Percentiles rank a stretch among this genome's conserved stretches.
These are phyloP conservation scores for Pulveroboletus sp. DNA, from an alignment of 768 basidiomycete species.

Conservation along the genomic window DNA sequence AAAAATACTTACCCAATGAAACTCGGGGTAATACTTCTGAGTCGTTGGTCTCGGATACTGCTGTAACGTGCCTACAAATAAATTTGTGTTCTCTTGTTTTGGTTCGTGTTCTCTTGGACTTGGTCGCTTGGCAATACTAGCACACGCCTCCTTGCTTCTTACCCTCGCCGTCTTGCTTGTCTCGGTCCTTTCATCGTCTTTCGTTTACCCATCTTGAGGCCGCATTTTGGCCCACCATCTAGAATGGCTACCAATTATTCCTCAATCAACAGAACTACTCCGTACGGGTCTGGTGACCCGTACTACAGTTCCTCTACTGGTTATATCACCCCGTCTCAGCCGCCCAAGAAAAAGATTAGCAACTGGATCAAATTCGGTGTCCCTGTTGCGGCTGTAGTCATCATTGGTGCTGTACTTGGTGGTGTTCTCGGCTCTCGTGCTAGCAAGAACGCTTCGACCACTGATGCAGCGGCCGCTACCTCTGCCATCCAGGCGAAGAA, in stretches of 20 bases:
- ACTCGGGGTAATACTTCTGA: not conserved
- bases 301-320: conserved; percentile 70
- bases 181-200: conserved; percentile 15
- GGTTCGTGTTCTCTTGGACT: too few species aligned
- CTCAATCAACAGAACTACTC: conserved; percentile 33
- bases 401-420: conserved; percentile 67
- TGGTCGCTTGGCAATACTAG: too few species aligned
- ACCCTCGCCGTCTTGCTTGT: conserved; percentile 10
- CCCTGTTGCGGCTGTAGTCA: conserved; percentile 59
- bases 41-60: too few species aligned
- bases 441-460: conserved; percentile 35
- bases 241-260: conserved; percentile 41
- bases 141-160: not conserved
- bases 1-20: not conserved
- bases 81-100: not conserved
- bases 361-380: conserved; percentile 76
- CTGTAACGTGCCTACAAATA: too few species aligned
- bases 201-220: conserved; percentile 19
- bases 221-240: conserved; percentile 17
- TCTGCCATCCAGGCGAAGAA: conserved; percentile 57
- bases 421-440: conserved; percentile 73
- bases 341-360: conserved; percentile 51
- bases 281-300: conserved; percentile 62
- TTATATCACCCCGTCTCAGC: conserved; percentile 50
- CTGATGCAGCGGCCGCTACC: conserved; percentile 40